Base-by-base conservation (phyloP, 352 stramenopile species). In the Pythium sp. region DNA sequence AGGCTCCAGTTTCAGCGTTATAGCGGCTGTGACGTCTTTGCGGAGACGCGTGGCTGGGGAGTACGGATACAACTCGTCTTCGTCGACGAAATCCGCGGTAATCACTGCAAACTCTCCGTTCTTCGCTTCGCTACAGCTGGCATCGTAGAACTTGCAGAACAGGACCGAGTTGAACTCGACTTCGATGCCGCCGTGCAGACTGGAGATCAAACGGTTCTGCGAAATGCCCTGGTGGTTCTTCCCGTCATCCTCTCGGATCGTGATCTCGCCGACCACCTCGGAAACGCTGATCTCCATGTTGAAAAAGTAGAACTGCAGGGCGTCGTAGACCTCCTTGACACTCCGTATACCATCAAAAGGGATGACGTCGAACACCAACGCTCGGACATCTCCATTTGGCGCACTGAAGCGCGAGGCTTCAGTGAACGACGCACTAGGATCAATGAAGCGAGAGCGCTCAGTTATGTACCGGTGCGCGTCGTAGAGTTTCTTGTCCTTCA, bases 271-370 rank as follows among this genome's bases (percentile, higher is more conserved):
- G 32, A 84, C 58, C 32, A 74, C 64, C 49, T 86, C 78, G 28
- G 76, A 82, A 58, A 83, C 76, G 61, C 64, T 74, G 74, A 86
- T 83, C 60, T 86, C 76, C 14, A 84, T 75, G 47, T 86, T 83
- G 28, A 69, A 66, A 24, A 74, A 71, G 46, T 79, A 73, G 49
- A 76, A 76, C 2, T 78, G 62, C 8, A 80, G 67, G 4, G 70
- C 68, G 15, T 86, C 78, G 51, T 79, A 83, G 38, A 84, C 78
- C 1, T 68, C 62, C 7, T 69, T 67, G 5, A 86, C 68, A 38
- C 68, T 82, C 0, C 24, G 22, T 0, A 60, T 56, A 11, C 74
- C 74, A 1, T 57, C 51, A 57, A 57, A 57, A 32, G 22, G 51
- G 22, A 57, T 2, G 22, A 41, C 5, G 28, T 41, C 54, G 28